These are phyloP conservation scores for Penicillium freii DNA, from an alignment of 2,329 filamentous ascomycete species.

Conservation along the genomic window DNA sequence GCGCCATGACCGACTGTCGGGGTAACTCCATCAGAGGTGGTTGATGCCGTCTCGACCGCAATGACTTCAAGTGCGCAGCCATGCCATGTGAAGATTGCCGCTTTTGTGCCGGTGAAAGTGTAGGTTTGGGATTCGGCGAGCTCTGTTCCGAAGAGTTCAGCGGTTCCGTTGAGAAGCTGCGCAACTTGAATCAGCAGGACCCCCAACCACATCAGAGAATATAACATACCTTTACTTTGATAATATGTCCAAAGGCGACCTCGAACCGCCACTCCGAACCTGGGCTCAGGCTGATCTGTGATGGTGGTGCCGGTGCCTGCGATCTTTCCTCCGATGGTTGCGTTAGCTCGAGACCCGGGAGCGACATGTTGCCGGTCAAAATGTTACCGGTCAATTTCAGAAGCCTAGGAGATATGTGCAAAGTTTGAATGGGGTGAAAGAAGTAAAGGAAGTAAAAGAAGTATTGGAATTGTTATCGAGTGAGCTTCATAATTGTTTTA, in stretches of 20 bases:
- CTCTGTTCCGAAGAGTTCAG: conserved; percentile 93
- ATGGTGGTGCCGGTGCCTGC: conserved; percentile 39
- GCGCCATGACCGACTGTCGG: conserved; percentile 39
- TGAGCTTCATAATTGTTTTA: conserved; percentile 2
- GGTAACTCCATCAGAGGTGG: conserved; percentile 30
- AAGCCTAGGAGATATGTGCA: neutral
- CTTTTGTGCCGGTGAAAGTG: conserved; percentile 76
- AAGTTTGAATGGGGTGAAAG: neutral
- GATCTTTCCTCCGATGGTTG: conserved; percentile 54
- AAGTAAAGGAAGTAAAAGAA: neutral
- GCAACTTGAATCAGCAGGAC: conserved; percentile 5
- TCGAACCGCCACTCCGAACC: conserved; percentile 79
- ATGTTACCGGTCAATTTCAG: conserved; percentile 20
- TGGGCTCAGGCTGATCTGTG: conserved; percentile 56
- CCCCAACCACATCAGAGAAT: neutral
- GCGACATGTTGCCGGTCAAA: conserved; percentile 58
- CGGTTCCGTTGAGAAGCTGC: conserved; percentile 73
- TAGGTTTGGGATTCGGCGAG: conserved; percentile 78
- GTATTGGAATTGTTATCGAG: neutral
- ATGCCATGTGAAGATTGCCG: conserved; percentile 87
- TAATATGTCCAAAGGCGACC: conserved; percentile 56
- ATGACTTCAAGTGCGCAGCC: conserved; percentile 82
- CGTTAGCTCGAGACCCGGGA: conserved; percentile 70
- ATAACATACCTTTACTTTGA: conserved; percentile 53
- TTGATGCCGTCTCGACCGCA: conserved; percentile 53